A percentile compares a stretch with the other conserved stretches of the same genome.
phyloP scores from a whole-genome alignment of 176 grass and related monocot genomes.

The Raddia distichophylla region DNA sequence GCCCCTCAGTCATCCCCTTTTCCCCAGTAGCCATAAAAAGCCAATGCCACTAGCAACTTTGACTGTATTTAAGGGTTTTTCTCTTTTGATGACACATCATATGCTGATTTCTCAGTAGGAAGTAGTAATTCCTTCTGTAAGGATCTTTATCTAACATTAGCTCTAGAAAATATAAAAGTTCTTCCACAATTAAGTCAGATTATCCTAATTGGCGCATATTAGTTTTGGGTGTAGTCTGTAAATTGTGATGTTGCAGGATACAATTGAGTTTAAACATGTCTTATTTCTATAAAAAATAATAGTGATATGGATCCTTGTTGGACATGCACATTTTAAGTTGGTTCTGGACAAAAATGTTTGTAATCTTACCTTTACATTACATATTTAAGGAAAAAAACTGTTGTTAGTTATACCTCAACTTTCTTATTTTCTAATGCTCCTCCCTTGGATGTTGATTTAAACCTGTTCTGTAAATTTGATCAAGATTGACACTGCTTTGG shows the following conservation, averaged over 20 bases:
- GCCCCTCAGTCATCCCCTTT: not conserved
- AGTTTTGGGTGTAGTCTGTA: conserved; percentile 24
- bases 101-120: not conserved
- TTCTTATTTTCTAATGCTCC: conserved; percentile 17
- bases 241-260: conserved; percentile 13
- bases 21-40: conserved; percentile 6
- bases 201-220: conserved; percentile 23
- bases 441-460: conserved; percentile 36
- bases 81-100: not conserved
- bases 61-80: not conserved
- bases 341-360: conserved; percentile 22
- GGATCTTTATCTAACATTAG: conserved; percentile 13
- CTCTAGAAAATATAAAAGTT: not conserved
- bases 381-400: conserved; percentile 20
- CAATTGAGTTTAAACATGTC: not conserved
- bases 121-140: not conserved
- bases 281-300: conserved; percentile 33
- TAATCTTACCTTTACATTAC: conserved; percentile 40
- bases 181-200: conserved; percentile 30
- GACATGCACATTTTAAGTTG: conserved; percentile 24
- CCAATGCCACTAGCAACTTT: not conserved
- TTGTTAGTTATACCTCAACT: not conserved
- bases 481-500: conserved; percentile 85
- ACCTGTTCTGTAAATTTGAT: conserved; percentile 43
- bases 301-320: conserved; percentile 21